Percentiles rank a stretch among this genome's conserved stretches.
Conservation (phyloP, 164 flowering plant genomes). For the Piper longum region DNA sequence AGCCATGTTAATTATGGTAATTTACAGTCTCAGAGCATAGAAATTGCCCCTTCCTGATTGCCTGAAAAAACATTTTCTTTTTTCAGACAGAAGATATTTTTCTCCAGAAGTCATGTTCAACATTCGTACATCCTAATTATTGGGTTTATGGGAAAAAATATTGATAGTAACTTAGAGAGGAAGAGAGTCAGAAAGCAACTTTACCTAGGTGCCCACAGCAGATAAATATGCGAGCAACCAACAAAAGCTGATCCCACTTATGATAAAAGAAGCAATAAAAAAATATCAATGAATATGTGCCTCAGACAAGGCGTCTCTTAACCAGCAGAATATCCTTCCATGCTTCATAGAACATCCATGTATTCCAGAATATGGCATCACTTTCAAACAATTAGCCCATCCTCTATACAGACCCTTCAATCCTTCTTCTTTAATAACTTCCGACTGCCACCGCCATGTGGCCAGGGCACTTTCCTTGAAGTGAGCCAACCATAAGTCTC, state of each 20-base stretch:
- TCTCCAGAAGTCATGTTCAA: too few species aligned
- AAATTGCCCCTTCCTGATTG: too few species aligned
- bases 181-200: neutral
- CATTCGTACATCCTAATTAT: too few species aligned
- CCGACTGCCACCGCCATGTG: slow-evolving; percentile 74
- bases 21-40: too few species aligned
- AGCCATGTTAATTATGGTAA: too few species aligned
- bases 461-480: slow-evolving; percentile 82
- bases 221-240: neutral
- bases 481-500: slow-evolving; percentile 84
- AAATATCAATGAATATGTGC: neutral
- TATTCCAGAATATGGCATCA: slow-evolving; percentile 91
- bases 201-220: neutral
- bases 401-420: slow-evolving; percentile 80
- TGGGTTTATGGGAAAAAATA: neutral
- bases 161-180: neutral
- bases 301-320: slow-evolving; percentile 11
- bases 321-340: slow-evolving; percentile 77
- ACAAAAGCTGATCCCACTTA: neutral
- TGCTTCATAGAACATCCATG: slow-evolving; percentile 98
- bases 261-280: neutral
- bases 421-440: slow-evolving; percentile 70
- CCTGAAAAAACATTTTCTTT: too few species aligned
- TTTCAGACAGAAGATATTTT: too few species aligned
- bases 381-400: slow-evolving; percentile 92